A percentile compares a stretch with the other conserved stretches of the same genome.
phyloP scores from a whole-genome alignment of 345 rosid species.

The Eucalyptus shirleyi region DNA sequence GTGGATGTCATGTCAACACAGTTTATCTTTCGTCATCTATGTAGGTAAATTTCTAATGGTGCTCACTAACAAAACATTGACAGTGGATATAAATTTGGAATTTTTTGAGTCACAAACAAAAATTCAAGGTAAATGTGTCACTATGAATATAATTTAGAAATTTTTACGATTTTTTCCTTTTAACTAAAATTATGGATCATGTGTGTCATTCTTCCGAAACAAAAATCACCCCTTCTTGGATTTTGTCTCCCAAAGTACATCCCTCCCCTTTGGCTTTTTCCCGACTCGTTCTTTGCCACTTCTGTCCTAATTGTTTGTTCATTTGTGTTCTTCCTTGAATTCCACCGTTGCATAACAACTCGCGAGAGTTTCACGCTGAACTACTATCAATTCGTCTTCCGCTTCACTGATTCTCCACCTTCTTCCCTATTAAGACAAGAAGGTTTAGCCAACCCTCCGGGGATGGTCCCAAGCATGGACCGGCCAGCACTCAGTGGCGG shows the following conservation, averaged over 20 bases:
- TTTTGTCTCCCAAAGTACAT: no score
- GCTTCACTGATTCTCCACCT: background rate
- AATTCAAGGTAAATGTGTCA: background rate
- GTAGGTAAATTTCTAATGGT: background rate
- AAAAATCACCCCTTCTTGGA: no score
- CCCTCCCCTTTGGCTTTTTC: no score
- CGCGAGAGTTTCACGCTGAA: background rate
- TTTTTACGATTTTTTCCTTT: no score
- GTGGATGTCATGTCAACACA: rapidly evolving
- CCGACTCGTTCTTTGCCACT: background rate
- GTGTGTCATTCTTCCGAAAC: no score
- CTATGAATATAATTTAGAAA: no score
- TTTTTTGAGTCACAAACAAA: background rate
- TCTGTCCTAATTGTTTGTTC: background rate
- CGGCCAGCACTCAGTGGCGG: background rate
- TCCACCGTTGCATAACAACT: background rate
- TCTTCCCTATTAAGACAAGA: background rate
- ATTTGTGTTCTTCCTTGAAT: background rate
- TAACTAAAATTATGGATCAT: no score
- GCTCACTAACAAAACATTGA: background rate
- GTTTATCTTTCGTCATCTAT: no score
- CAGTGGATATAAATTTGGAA: rapidly evolving
- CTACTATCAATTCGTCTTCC: background rate
- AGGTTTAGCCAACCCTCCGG: background rate
- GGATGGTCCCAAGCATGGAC: background rate